Evolutionary conservation across 441 rosid species (phyloP), one percentile per base, ranked within the genome.

Genomic region (Capsella rubella): DNA sequence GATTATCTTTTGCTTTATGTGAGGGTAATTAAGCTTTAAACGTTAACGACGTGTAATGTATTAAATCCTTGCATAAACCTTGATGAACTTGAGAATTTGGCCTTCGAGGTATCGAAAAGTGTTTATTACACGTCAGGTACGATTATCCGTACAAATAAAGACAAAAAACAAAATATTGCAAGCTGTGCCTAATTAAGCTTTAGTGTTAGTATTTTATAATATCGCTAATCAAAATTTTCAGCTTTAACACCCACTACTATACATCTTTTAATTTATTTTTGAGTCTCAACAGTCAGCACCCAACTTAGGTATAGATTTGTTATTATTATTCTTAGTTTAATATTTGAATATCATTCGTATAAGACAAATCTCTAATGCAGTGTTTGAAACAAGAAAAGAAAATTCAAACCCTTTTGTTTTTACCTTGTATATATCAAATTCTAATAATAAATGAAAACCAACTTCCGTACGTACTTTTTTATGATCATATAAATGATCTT

Each of bases 61-160:
- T 5, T 31, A 31, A 31, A 31, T 4, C 15, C 64, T 54, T n/a
- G 31, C 8, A 45, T 31, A 67, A 49, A 54, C 3, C 37, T 37
- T 16, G 4, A 4, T 31, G 34, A 31, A 31, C 37, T 34, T 34
- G 9, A 29, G 31, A 34, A 47, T 35, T n/a, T 60, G 72, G 35
- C 72, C 62, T 55, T 70, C 72, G 76, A 57, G 67, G 57, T 5
- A 15, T 58, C 76, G 16, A 71, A 77, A 71, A 71, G 72, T 4
- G 62, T 32, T 56, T 51, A 28, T 64, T 3, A 39, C 71, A 71
- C 71, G 76, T 70, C 60, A 77, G 51, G 76, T 77, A 77, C 72
- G 67, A 71, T 40, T 64, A 71, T 77, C 76, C 80, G 80, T 77
- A 77, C 80, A 7, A 21, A 64, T 64, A 57, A 6, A 58, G 67